Evolutionary conservation across 345 rosid genomes (phyloP).

Genomic region (Firmiana major): DNA sequence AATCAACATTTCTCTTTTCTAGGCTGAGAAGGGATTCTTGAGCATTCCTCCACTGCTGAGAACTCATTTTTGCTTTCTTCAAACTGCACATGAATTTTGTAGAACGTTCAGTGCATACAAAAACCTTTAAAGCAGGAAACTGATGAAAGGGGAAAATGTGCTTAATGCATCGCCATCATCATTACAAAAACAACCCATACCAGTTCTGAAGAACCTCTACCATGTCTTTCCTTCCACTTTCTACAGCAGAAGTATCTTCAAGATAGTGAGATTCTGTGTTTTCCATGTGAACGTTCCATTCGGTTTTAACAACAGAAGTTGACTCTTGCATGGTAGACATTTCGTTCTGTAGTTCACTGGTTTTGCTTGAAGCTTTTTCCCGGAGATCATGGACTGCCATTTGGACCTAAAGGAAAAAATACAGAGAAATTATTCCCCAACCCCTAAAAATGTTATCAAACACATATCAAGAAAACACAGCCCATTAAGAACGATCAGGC

Average conservation of each 20-base stretch:
- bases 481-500: background rate
- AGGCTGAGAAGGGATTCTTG: slow-evolving; percentile 77
- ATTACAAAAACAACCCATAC: slow-evolving; percentile 31
- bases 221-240: slow-evolving; percentile 70
- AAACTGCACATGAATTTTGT: slow-evolving; percentile 41
- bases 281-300: slow-evolving; percentile 84
- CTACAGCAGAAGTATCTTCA: slow-evolving; percentile 70
- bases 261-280: slow-evolving; percentile 68
- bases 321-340: slow-evolving; percentile 91
- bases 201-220: slow-evolving; percentile 77
- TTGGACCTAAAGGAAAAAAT: slow-evolving; percentile 55
- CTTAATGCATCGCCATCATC: background rate
- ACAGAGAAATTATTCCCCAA: slow-evolving; percentile 1
- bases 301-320: slow-evolving; percentile 60
- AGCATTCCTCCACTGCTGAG: slow-evolving; percentile 82
- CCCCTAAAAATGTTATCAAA: background rate
- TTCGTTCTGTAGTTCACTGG: slow-evolving; percentile 71
- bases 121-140: background rate
- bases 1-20: slow-evolving; percentile 77
- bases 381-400: slow-evolving; percentile 81
- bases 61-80: slow-evolving; percentile 70
- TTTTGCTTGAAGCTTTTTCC: slow-evolving; percentile 68
- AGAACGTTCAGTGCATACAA: slow-evolving; percentile 18
- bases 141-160: slow-evolving; percentile 1
- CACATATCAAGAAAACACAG: background rate